Base-by-base conservation (phyloP, 768 basidiomycete species). In the Lactarius quietus region DNA sequence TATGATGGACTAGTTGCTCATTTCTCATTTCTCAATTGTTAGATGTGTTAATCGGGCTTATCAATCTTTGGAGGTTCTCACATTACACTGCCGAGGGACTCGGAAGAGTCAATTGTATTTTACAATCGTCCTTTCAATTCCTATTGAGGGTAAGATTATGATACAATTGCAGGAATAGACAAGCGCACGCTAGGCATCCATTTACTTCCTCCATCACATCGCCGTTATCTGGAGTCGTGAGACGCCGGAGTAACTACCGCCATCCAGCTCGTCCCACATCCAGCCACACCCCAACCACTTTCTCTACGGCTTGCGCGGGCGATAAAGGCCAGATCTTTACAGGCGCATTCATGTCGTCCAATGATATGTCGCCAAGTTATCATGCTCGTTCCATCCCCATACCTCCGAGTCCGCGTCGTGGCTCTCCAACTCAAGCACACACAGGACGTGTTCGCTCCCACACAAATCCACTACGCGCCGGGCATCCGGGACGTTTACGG, bases 321-420 rank as follows among this genome's bases (percentile, higher is more conserved):
- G 70, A 59, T 6, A 71, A 69, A 0, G 85, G 82, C 85, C 88
- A 88, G 14, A 91, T 71, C 67, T 75, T 82, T 14, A 77, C 73
- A 18, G 89, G 87, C 18, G 72, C 33, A 7, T 70, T 66, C 10
- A 83, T 75, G 70, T 94, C 87, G 3, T 79, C 76, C 5, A 83
- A 84, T 39, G 81, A 78, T 0, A 86, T 88, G 85, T 72, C 0
- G 92, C 94, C 31, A 98, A 79, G 75, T 97, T 98, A 8, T 96
- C 96, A 73, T 98, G 96, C 74, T 98, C 96, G 74, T 98, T 98
- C 95, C 96, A 98, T 0, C 96, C 96, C 92, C 95, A 97, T 0
- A 86, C 91, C 84, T 86, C 90, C 0, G 95, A 82, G 29, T 31
- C 61, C 38, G 10, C 15, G 14, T 23, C 6, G 12, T 28, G 23